Percentiles rank a stretch among this genome's conserved stretches.
phyloP scores from a whole-genome alignment of 2,329 filamentous ascomycete species.

The Clarireedia homoeocarpa region DNA sequence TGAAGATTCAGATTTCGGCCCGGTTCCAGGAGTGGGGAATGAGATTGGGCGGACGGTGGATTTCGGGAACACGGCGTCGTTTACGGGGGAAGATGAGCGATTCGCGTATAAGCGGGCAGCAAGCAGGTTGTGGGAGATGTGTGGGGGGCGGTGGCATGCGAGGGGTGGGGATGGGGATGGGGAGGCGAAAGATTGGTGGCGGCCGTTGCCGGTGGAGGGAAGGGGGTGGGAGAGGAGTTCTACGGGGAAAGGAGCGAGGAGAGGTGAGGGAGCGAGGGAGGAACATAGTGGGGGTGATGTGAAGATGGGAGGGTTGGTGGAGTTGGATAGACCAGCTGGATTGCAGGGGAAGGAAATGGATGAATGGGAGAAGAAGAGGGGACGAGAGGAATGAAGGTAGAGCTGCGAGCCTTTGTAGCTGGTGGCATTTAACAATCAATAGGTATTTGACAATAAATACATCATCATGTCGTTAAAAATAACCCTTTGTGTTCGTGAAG shows the following conservation, averaged over 20 bases:
- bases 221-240: conserved; percentile 53
- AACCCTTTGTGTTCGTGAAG: too few species aligned
- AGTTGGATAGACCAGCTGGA: conserved; percentile 38
- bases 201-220: conserved; percentile 54
- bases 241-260: too few species aligned
- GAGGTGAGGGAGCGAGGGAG: neutral
- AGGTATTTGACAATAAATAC: too few species aligned
- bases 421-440: too few species aligned
- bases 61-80: conserved; percentile 58
- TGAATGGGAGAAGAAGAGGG: conserved; percentile 8
- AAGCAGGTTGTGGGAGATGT: conserved; percentile 77
- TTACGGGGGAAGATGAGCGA: conserved; percentile 73
- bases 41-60: conserved; percentile 40
- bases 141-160: conserved; percentile 63
- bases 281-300: conserved; percentile 29
- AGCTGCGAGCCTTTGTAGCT: too few species aligned
- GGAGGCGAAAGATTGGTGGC: conserved; percentile 51
- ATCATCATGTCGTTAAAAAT: too few species aligned
- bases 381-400: too few species aligned
- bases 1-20: conserved; percentile 48
- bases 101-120: conserved; percentile 75
- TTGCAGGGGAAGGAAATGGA: conserved; percentile 26
- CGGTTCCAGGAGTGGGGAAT: conserved; percentile 26
- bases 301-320: conserved; percentile 34
- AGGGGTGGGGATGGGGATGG: conserved; percentile 46